Evolutionary conservation across 371 early-diverging fungal genomes (phyloP), one percentile per base, ranked within the genome.

Genomic region (Mortierella sp.): DNA sequence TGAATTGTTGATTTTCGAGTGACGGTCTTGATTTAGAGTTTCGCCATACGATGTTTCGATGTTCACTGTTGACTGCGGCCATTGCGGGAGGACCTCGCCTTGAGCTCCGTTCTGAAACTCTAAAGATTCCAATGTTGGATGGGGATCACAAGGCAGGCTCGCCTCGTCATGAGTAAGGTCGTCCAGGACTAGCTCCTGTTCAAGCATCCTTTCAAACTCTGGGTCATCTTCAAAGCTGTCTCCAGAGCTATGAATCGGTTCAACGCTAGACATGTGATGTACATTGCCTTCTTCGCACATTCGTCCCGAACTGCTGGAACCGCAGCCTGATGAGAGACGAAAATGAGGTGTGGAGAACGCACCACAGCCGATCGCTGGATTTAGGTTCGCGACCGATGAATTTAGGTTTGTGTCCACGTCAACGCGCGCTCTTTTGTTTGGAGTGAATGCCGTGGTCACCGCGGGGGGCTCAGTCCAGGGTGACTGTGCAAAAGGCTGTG

Each of bases 331-430:
- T 16, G 63, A 63, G 4, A 48, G 16, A 27, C 63, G 54, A 23
- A 63, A 63, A 16, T 63, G 63, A 19, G 63, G 63, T 2, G 54
- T 48, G 24, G 55, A 63, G 38, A 24, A 63, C 21, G 50, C 48
- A 10, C 55, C 63, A 21, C 54, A 28, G 23, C 34, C 46, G 6
- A 13, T 23, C 13, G 21, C 18, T 7, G 12, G 9, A 16, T 27
- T 19, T 18, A 14, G 6, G 13, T 13, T 30, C 21, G 19, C 1
- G 14, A 23, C 48, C 1, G 46, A 19, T 7, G 23, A 1, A 31
- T 2, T 34, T n/a, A 19, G 54, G n/a, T 1, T 3, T 13, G n/a
- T 13, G 14, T 13, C 31, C 8, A 23, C 26, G 4, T 59, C 50
- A 18, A 49, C 6, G 3, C 39, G 50, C 24, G n/a, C 42, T 24